phyloP scores from a whole-genome alignment of 2,329 filamentous ascomycete genomes.

The Aspergillus texensis region DNA sequence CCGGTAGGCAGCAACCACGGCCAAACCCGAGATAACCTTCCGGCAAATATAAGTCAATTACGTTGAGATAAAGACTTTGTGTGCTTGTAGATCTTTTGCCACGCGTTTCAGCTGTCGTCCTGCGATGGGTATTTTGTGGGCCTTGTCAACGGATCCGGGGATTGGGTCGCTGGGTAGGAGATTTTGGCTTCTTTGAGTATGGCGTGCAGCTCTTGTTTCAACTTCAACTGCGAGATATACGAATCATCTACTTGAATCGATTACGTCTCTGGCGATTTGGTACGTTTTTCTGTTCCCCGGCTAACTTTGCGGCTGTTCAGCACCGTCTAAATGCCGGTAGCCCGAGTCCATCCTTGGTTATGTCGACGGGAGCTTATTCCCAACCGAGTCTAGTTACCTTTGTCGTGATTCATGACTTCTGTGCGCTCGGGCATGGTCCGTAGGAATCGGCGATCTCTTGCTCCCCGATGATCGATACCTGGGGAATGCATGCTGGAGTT shows the following conservation, averaged over 20 bases:
- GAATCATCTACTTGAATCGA: background rate
- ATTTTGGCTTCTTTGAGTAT: background rate
- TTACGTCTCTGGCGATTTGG: background rate
- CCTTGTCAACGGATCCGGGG: conserved; percentile 5
- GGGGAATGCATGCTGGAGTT: background rate
- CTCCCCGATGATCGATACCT: background rate
- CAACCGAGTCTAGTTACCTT: background rate
- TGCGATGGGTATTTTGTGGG: conserved; percentile 8
- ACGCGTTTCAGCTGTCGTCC: conserved; percentile 24
- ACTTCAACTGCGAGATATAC: background rate
- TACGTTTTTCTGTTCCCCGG: background rate
- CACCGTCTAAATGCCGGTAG: background rate
- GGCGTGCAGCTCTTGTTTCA: background rate
- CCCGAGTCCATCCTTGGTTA: background rate
- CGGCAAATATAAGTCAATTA: background rate
- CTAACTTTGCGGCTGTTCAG: background rate
- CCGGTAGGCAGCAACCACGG: conserved; percentile 11
- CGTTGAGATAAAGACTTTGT: conserved; percentile 7
- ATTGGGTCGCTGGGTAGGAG: conserved; percentile 5
- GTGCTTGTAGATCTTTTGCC: conserved; percentile 14
- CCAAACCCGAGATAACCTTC: background rate
- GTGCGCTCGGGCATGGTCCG: background rate
- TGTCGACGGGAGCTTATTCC: background rate
- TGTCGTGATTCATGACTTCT: background rate
- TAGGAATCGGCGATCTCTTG: background rate